A percentile compares a stretch with the other conserved stretches of the same genome.
Conservation (phyloP, 192 early-diverging fungal species). For the Geranomyces variabilis region DNA sequence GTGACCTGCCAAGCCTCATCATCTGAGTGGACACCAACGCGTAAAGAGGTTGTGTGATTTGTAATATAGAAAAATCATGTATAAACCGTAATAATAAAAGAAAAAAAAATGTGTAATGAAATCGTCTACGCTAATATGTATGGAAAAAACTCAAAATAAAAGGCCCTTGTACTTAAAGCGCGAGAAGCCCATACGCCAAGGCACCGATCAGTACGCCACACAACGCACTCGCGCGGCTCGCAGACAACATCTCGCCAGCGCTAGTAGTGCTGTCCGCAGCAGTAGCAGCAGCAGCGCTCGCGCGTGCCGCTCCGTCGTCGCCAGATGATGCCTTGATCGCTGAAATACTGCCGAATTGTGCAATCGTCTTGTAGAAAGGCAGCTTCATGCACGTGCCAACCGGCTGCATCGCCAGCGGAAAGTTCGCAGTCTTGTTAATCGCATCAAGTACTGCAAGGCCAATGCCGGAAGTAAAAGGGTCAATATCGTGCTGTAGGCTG, state of each 20-base stretch:
- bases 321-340: background rate
- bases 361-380: conserved; percentile 15
- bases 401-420: conserved; percentile 8
- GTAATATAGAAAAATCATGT: no score
- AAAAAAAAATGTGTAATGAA: no score
- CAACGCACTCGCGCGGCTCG: background rate
- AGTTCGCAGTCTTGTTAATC: background rate
- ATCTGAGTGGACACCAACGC: no score
- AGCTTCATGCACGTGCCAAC: conserved; percentile 10
- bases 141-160: no score
- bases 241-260: background rate
- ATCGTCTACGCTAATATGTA: no score
- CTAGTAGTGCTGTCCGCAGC: background rate
- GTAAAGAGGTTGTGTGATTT: no score
- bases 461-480: conserved; percentile 17
- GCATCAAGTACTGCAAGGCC: background rate
- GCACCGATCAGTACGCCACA: background rate
- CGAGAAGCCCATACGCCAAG: background rate
- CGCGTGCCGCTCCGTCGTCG: background rate
- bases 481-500: conserved; percentile 35
- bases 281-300: background rate
- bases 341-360: background rate
- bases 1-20: no score
- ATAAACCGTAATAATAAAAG: no score
- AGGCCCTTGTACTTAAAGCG: no score